phyloP scores from a whole-genome alignment of 2,329 filamentous ascomycete genomes.

The Cryphonectria japonica region DNA sequence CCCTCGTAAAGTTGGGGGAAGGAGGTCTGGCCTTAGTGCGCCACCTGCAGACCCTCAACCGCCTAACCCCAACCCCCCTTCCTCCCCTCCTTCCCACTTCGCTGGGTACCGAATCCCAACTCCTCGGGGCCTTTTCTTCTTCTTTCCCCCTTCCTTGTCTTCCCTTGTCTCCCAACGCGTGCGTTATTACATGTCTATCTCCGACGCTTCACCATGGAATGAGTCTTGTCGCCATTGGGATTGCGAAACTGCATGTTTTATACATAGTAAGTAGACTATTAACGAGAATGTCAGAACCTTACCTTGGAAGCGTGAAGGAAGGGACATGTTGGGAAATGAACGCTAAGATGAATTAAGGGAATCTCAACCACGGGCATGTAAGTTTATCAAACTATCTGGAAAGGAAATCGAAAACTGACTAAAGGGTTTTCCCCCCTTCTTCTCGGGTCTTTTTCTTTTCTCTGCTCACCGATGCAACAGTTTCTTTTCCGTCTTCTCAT shows the following conservation, averaged over 20 bases:
- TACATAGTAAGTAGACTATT: background rate
- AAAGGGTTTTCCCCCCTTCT: background rate
- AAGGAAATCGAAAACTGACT: background rate
- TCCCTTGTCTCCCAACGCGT: background rate
- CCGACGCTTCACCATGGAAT: background rate
- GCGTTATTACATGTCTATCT: background rate
- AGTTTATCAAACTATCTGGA: background rate
- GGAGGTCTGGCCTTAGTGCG: background rate
- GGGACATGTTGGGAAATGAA: background rate
- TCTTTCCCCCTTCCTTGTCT: background rate
- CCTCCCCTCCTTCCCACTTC: background rate
- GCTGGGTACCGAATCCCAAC: background rate
- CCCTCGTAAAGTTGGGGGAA: background rate
- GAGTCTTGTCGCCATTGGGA: background rate
- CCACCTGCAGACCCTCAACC: background rate
- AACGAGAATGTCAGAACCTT: background rate
- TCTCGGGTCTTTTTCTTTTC: background rate
- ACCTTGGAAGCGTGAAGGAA: background rate
- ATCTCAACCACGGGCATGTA: background rate
- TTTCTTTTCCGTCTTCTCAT: background rate
- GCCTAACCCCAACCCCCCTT: too few relatives aligned
- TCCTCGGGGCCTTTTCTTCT: background rate
- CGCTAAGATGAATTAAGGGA: background rate
- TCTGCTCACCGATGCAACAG: background rate
- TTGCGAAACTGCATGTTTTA: background rate